phyloP scores from a whole-genome alignment of 768 basidiomycete species.

The Mycena rebaudengoi region DNA sequence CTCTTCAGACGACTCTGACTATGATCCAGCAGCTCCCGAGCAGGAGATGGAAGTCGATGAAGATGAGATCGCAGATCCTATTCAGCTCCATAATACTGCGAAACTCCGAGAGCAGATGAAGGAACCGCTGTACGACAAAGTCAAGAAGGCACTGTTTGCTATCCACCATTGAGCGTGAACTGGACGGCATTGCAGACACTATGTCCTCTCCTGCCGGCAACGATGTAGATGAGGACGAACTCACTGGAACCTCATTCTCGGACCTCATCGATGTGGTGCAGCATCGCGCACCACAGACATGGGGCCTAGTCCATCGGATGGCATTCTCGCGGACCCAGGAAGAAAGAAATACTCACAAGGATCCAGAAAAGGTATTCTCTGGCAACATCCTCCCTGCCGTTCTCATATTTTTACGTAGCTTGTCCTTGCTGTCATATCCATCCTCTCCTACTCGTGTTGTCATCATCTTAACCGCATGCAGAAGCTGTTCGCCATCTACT shows the following conservation, averaged over 20 bases:
- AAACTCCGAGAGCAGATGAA: too few species aligned
- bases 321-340: slow-evolving; percentile 21
- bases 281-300: slow-evolving; percentile 18
- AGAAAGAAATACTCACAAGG: slow-evolving; percentile 24
- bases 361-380: slow-evolving; percentile 31
- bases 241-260: slow-evolving; percentile 25
- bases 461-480: slow-evolving; percentile 34
- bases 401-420: slow-evolving; percentile 34
- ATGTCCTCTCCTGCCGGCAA: slow-evolving; percentile 14
- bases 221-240: slow-evolving; percentile 27
- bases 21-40: too few species aligned
- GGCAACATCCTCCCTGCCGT: not conserved
- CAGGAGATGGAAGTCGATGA: too few species aligned
- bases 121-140: too few species aligned
- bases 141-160: too few species aligned
- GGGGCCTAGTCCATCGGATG: slow-evolving; percentile 19
- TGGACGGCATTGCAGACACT: not conserved
- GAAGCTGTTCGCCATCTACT: slow-evolving; percentile 45
- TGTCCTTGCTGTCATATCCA: slow-evolving; percentile 33
- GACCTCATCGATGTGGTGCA: slow-evolving; percentile 18
- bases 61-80: too few species aligned
- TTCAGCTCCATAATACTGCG: too few species aligned
- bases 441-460: slow-evolving; percentile 37
- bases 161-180: slow-evolving; percentile 3
- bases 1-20: too few species aligned